Percentiles rank a stretch among this genome's conserved stretches.
These are phyloP conservation scores for Orbilia javanica DNA, from an alignment of 2,329 filamentous ascomycete genomes.

Conservation along the genomic window DNA sequence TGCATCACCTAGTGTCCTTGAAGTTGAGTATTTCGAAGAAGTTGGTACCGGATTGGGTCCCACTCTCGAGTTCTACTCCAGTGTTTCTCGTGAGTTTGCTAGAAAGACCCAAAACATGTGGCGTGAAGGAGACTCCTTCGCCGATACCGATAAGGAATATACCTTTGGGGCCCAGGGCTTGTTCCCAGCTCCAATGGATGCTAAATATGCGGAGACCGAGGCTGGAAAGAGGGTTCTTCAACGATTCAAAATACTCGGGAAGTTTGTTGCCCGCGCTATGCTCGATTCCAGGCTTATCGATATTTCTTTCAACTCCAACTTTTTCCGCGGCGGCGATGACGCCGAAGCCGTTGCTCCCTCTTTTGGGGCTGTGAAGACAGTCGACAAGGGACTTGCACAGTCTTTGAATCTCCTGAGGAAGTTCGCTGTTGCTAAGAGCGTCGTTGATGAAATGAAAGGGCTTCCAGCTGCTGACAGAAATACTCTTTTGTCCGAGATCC, in stretches of 20 bases:
- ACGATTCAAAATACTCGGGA: conserved; percentile 91
- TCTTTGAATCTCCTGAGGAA: conserved; percentile 89
- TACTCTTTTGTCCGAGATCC: conserved; percentile 76
- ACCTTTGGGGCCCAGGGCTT: conserved; percentile 86
- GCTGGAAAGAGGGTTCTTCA: conserved; percentile 89
- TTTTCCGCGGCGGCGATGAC: conserved; percentile 91
- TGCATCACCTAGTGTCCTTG: conserved; percentile 92
- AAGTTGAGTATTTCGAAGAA: conserved; percentile 99
- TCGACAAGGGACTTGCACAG: conserved; percentile 86
- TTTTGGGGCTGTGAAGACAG: conserved; percentile 86
- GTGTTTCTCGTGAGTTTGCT: conserved; percentile 94
- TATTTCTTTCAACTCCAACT: conserved; percentile 95
- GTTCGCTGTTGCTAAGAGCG: conserved; percentile 84
- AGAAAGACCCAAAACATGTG: conserved; percentile 98
- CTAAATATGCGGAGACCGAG: conserved; percentile 78
- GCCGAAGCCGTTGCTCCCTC: conserved; percentile 77
- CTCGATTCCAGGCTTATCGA: conserved; percentile 98
- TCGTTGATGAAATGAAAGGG: conserved; percentile 78
- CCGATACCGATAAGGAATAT: conserved; percentile 78
- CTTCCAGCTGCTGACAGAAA: conserved; percentile 79
- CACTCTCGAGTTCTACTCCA: conserved; percentile 97
- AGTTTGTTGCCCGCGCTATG: conserved; percentile 98
- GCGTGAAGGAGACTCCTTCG: conserved; percentile 85
- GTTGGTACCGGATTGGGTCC: conserved; percentile 95
- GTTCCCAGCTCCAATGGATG: conserved; percentile 90